A percentile compares a stretch with the other conserved stretches of the same genome.
phyloP scores from a whole-genome alignment of 2,329 filamentous ascomycete genomes.

The Nigrograna mackinnonii region DNA sequence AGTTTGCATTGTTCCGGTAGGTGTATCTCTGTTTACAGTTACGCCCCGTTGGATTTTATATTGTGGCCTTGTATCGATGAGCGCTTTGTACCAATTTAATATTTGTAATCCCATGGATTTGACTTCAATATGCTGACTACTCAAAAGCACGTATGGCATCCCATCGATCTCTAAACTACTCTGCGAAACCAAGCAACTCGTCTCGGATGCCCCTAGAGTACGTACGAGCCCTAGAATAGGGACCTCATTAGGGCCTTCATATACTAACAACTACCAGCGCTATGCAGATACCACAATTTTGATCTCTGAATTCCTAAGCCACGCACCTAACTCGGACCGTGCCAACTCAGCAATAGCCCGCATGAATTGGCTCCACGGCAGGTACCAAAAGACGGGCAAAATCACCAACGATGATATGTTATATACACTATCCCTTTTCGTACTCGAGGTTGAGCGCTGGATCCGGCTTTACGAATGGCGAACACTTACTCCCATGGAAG shows the following conservation, averaged over 20 bases:
- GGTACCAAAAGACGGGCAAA: constrained; percentile 60
- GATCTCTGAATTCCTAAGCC: constrained; percentile 31
- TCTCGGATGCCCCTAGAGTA: constrained; percentile 8
- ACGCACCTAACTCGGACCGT: constrained; percentile 36
- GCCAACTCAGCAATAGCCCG: constrained; percentile 56
- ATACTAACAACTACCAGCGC: constrained; percentile 13
- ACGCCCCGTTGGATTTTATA: too few species aligned
- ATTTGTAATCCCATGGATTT: background rate
- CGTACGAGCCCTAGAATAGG: too few species aligned
- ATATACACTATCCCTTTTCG: constrained; percentile 68
- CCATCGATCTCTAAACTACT: constrained; percentile 40
- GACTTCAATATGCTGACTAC: background rate
- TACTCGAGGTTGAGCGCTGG: constrained; percentile 67
- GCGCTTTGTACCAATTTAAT: too few species aligned
- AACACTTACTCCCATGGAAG: constrained; percentile 66
- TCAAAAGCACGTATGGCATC: constrained; percentile 38
- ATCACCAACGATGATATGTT: constrained; percentile 67
- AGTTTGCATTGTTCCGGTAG: constrained; percentile 62
- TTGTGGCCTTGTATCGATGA: too few species aligned
- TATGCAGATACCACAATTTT: constrained; percentile 37
- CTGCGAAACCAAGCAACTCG: constrained; percentile 36
- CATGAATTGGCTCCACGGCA: constrained; percentile 66
- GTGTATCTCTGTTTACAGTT: too few species aligned
- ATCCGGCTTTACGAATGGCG: constrained; percentile 73
- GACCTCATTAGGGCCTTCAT: background rate